Evolutionary conservation across 169 alveolate genomes (phyloP), one percentile per base, ranked within the genome.

Genomic region (Miamiensis avidus): DNA sequence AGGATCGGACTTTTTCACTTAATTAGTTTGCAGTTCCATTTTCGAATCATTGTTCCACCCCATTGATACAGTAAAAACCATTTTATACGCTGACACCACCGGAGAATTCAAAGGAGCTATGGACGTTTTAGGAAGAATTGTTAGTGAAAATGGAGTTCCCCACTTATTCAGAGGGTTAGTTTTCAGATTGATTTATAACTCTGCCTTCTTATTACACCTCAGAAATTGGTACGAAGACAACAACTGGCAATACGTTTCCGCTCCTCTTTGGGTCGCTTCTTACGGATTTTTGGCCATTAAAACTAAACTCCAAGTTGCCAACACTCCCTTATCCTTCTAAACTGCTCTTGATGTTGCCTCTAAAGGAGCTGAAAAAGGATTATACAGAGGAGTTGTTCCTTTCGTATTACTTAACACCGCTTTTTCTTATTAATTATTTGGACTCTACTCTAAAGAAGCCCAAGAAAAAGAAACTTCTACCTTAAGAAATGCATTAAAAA

Each of bases 361-460:
- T 11, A 65, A 64, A 65, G 65, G 33, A 6, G 73, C 28, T 65
- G 31, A 29, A 30, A 64, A 64, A 65, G 31, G 76, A 25, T 69
- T 85, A 26, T 85, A 78, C 31, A 81, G 82, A 74, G 89, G 89
- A 29, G 75, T 85, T 20, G 78, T 79, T 79, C 89, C 89, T n/a
- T 85, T 76, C 69, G 72, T 78, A 64, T 25, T 78, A 27, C 49
- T 85, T 33, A 85, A 77, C 65, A 74, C 75, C 34, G 74, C 78
- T 77, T 85, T 85, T 83, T 82, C 82, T 29, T 85, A 78, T 82
- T 65, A 85, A 49, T 74, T 85, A 25, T 81, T 29, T 85, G 89
- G 85, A 31, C 81, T 81, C 28, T 81, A 85, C 82, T 85, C 89
- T 73, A n/a, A 74, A n/a, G 65, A 74, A 25, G 85, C 89, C 74